phyloP scores from a whole-genome alignment of 176 grass and related monocot genomes.

The Triticum timopheevii region DNA sequence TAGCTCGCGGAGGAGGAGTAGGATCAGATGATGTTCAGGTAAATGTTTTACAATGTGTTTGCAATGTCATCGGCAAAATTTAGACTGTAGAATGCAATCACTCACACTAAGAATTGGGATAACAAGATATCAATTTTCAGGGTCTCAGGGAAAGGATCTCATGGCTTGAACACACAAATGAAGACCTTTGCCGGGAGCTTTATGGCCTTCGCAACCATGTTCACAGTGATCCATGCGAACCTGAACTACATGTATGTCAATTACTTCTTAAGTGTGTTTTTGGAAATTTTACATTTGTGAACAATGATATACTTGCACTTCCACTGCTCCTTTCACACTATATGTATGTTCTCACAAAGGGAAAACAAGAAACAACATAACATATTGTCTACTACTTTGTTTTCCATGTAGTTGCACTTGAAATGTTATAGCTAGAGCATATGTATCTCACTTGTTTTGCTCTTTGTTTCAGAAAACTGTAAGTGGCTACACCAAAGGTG shows the following conservation, averaged over 20 bases:
- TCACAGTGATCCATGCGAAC: constrained; percentile 56
- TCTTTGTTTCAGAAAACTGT: constrained; percentile 65
- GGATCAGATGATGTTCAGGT: constrained; percentile 86
- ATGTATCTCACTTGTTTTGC: constrained; percentile 15
- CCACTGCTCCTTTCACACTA: constrained; percentile 10
- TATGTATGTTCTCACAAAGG: neutral
- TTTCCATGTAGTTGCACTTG: neutral
- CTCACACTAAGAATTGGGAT: constrained; percentile 23
- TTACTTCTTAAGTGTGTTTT: constrained; percentile 25
- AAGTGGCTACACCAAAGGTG: constrained; percentile 63
- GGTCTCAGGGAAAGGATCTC: constrained; percentile 86
- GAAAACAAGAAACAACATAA: neutral
- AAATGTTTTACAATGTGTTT: constrained; percentile 20
- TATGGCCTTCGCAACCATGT: constrained; percentile 51
- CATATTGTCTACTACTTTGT: constrained; percentile 21
- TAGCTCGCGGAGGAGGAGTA: constrained; percentile 69
- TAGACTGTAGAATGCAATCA: neutral
- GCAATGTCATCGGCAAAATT: neutral
- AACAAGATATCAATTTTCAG: constrained; percentile 53
- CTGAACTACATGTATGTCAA: constrained; percentile 67
- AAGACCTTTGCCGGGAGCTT: constrained; percentile 82
- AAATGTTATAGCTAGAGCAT: constrained; percentile 24
- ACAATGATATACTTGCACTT: neutral
- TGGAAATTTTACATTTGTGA: constrained; percentile 26
- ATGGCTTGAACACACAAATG: constrained; percentile 93